A percentile compares a stretch with the other conserved stretches of the same genome.
These are phyloP conservation scores for Claviceps humidiphila DNA, from an alignment of 2,329 filamentous ascomycete species.

Conservation along the genomic window DNA sequence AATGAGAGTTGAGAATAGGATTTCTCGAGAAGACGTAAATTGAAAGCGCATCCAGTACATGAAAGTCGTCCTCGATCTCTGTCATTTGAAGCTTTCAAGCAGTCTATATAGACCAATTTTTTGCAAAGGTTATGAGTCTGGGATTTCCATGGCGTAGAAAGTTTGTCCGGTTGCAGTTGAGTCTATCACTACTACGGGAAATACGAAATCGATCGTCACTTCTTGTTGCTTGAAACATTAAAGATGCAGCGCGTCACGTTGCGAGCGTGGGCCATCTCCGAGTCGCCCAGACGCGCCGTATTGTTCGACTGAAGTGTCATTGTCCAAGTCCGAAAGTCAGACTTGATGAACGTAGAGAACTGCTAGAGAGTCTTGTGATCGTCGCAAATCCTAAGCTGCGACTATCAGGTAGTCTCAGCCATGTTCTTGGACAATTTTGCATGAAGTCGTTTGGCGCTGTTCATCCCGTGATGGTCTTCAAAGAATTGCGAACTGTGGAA, in stretches of 20 bases:
- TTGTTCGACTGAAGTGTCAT: constrained; percentile 45
- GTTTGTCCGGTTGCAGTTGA: constrained; percentile 44
- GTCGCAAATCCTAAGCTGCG: constrained; percentile 14
- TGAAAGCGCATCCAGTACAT: constrained; percentile 37
- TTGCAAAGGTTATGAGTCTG: constrained; percentile 5
- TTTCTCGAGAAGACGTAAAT: too few species aligned
- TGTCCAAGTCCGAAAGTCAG: constrained; percentile 56
- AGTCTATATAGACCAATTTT: constrained; percentile 51
- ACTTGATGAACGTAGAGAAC: constrained; percentile 47
- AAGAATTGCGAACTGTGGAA: too few species aligned
- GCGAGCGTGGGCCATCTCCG: constrained; percentile 52
- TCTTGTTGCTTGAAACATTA: constrained; percentile 58
- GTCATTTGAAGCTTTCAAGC: constrained; percentile 53
- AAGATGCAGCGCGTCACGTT: constrained; percentile 61
- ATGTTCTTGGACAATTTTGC: too few species aligned
- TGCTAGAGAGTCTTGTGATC: constrained; percentile 34
- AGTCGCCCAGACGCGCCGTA: constrained; percentile 37
- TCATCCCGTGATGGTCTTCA: too few species aligned
- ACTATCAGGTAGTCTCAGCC: constrained; percentile 7
- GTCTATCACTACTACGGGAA: constrained; percentile 26
- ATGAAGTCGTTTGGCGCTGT: too few species aligned
- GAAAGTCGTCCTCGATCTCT: constrained; percentile 57
- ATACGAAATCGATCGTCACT: constrained; percentile 49
- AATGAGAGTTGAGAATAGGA: too few species aligned
- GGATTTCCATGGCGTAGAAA: constrained; percentile 24